Conservation (phyloP, 2,329 filamentous ascomycete species). For the Sphaerulina vaccinii region DNA sequence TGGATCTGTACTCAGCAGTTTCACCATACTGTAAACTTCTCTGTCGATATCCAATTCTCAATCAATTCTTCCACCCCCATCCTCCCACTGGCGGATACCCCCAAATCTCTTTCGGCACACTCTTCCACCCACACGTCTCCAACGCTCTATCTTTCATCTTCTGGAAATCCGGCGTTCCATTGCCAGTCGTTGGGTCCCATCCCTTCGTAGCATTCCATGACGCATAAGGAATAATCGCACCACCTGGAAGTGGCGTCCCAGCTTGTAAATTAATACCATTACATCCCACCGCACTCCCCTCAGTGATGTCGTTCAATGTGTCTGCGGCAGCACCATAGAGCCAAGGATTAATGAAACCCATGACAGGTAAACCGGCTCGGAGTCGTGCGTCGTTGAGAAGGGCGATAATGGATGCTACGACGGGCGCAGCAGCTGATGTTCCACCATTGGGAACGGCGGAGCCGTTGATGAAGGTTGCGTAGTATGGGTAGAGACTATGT, state of each 20-base stretch:
- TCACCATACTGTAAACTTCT: too few species aligned
- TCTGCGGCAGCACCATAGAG: conserved; percentile 48
- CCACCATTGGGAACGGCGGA: conserved; percentile 43
- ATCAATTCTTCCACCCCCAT: background rate
- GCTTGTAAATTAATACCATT: conserved; percentile 21
- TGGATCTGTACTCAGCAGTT: too few species aligned
- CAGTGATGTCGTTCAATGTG: conserved; percentile 50
- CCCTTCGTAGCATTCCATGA: conserved; percentile 27
- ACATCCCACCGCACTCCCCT: conserved; percentile 32
- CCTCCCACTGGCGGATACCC: background rate
- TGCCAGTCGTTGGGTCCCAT: conserved; percentile 28
- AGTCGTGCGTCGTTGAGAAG: conserved; percentile 63
- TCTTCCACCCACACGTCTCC: background rate
- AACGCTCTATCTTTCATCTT: conserved; percentile 1
- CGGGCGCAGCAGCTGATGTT: conserved; percentile 54
- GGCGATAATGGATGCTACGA: conserved; percentile 58
- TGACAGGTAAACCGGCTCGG: conserved; percentile 45
- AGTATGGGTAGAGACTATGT: conserved; percentile 42
- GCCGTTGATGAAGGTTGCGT: conserved; percentile 40
- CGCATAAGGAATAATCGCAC: conserved; percentile 26
- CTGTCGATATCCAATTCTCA: too few species aligned
- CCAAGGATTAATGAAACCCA: conserved; percentile 60
- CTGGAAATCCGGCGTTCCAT: conserved; percentile 15
- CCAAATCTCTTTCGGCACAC: background rate
- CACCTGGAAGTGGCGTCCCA: conserved; percentile 11